Evolutionary conservation across 1,139 yeast species (phyloP), one percentile per base, ranked within the genome.

Genomic region (Candida gigantensis): DNA sequence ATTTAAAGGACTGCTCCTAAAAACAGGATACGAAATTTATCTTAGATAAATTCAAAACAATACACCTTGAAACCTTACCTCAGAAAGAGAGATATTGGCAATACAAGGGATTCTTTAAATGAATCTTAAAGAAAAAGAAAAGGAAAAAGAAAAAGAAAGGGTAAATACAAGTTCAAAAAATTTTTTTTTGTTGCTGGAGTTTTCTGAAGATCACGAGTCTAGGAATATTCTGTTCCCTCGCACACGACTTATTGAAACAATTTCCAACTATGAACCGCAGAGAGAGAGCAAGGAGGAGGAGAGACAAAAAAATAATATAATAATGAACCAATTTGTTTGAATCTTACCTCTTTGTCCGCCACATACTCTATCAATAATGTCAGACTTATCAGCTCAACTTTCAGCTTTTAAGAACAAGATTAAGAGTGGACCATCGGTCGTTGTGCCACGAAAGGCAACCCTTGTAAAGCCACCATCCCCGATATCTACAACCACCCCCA

Each of bases 371-470:
- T 10, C 3, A 17, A 24, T 20, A 35, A 69, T 69, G 75, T 68
- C 74, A 3, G 73, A 68, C 47, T 60, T 69, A 40, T 68, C 74
- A 27, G 67, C 74, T 25, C 76, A 71, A 50, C 53, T 71, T 39
- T 68, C 75, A 28, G 77, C 77, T 27, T 72, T 72, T 53, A 71
- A 70, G 46, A 70, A 63, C 52, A 66, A 68, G 48, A 69, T 71
- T 58, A 64, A 69, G 47, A 68, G 67, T 50, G 76, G 77, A 31
- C 74, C 76, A 28, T 60, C 73, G 33, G 72, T 71, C 11, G 47
- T 59, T 2, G 66, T 60, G 17, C 62, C 66, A 11, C 53, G 69
- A 38, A 51, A 68, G 32, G 55, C 53, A 28, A 46, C 43, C 5
- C 43, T 48, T 15, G 32, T 38, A 6, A 43, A 42, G 32, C 44